Base-by-base conservation (phyloP, 2,329 filamentous ascomycete genomes). In the Pseudogymnoascus sp. region DNA sequence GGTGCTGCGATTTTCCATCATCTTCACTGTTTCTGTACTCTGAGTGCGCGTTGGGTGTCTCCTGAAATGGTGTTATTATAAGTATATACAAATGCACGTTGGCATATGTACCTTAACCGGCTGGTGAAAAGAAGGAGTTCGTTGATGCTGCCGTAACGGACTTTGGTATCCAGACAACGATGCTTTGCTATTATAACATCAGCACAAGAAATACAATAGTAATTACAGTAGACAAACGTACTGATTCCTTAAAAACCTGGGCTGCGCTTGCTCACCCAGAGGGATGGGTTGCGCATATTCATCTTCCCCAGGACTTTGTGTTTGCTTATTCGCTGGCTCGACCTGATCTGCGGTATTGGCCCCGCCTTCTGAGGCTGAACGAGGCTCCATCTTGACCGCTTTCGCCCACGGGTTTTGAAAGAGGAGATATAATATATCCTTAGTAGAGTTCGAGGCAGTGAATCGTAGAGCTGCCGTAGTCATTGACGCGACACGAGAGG, bases 11-110 rank as follows among this genome's bases (percentile, higher is more conserved):
- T 59, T 80, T 83, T 26, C 92, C 92, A 70, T 96, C 91, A 67
- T 87, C 81, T 68, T 93, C 88, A 72, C 92, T 92, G 69, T 87
- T 94, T 64, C 84, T 87, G 74, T 95, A 96, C 71, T 94, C 86
- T 31, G 91, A 92, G 63, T 85, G 86, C 61, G 93, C 93, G 79
- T 97, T 88, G 69, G 96, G 84, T 2, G 93, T 97, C 84, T 96
- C 92, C 88, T 93, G 68, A 21, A 10, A 29, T 10, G 8, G 39
- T 31, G 41, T 57, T 60, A 58, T 17, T 58, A 40, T 24, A 63
- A 29, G 17, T 10, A 37, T 50, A 35, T 58, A 26, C n/a, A 15
- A 50, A 29, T 26, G 29, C 29, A 47, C 50, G 50, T 26, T 26
- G 37, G 36, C 9, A 24, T 31, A 69, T 73, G 62, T 67, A 84